Evolutionary conservation across 2,329 filamentous ascomycete genomes (phyloP).

Genomic region (Sphaerostilbella broomeana): DNA sequence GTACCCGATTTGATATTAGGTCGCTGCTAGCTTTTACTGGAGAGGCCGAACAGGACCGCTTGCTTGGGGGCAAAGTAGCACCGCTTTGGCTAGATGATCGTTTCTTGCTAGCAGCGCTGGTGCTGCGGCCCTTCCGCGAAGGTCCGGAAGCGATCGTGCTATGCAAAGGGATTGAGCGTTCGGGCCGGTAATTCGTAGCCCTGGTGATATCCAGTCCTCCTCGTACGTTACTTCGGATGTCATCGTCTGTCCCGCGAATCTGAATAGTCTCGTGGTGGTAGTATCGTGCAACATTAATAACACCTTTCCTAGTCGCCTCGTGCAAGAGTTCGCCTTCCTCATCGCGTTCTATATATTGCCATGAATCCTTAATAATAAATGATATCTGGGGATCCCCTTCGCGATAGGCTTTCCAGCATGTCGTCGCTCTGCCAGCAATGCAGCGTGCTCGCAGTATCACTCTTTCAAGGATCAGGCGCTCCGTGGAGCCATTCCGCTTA

Average conservation of each 20-base stretch:
- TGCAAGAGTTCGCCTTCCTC: slow-evolving; percentile 32
- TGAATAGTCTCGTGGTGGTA: slow-evolving; percentile 36
- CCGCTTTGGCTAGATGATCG: slow-evolving; percentile 23
- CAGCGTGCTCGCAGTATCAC: slow-evolving; percentile 28
- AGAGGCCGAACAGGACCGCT: slow-evolving; percentile 25
- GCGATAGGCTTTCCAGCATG: slow-evolving; percentile 37
- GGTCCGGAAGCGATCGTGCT: slow-evolving; percentile 1
- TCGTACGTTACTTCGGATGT: slow-evolving; percentile 29
- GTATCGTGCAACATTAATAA: slow-evolving; percentile 35
- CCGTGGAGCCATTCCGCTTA: not conserved
- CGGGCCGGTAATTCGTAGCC: slow-evolving; percentile 25
- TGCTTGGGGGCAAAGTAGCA: slow-evolving; percentile 22
- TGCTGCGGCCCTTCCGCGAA: slow-evolving; percentile 18
- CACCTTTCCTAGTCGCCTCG: slow-evolving; percentile 30
- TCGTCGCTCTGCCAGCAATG: slow-evolving; percentile 35
- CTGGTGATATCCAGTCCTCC: slow-evolving; percentile 26
- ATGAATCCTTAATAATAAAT: slow-evolving; percentile 41
- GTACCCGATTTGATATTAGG: slow-evolving; percentile 27
- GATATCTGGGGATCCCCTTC: slow-evolving; percentile 25
- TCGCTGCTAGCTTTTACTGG: slow-evolving; percentile 17
- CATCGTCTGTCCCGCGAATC: slow-evolving; percentile 26
- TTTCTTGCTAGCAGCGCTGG: slow-evolving; percentile 20
- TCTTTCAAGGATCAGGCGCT: slow-evolving; percentile 31
- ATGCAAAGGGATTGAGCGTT: not conserved
- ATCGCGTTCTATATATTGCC: slow-evolving; percentile 35